Evolutionary conservation across 1,284 basidiomycete genomes (phyloP).

Genomic region (Rugosomyces carneus): DNA sequence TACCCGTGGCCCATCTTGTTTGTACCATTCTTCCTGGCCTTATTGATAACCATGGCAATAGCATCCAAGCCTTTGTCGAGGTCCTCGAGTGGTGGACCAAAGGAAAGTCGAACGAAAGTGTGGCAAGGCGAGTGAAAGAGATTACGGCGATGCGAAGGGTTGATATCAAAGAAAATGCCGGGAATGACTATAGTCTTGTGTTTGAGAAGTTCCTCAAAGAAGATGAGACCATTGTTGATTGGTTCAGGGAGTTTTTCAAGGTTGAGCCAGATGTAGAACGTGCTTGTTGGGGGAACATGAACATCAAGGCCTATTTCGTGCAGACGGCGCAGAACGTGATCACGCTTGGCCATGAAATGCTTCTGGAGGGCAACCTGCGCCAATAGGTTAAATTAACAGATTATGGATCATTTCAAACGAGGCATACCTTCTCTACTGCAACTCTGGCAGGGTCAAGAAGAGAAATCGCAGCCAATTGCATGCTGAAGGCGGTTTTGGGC

Average conservation of each 20-base stretch:
- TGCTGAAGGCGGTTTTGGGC: slow-evolving; percentile 31
- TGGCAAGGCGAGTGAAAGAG: slow-evolving; percentile 90
- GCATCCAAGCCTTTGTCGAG: slow-evolving; percentile 87
- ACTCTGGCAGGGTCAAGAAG: slow-evolving; percentile 72
- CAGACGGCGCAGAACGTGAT: slow-evolving; percentile 83
- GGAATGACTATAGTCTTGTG: slow-evolving; percentile 88
- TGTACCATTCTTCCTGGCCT: slow-evolving; percentile 59
- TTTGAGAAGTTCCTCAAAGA: slow-evolving; percentile 93
- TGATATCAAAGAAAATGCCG: slow-evolving; percentile 84
- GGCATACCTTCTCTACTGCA: slow-evolving; percentile 57
- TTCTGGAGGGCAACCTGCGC: slow-evolving; percentile 67
- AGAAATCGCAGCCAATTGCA: slow-evolving; percentile 82
- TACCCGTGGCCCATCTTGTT: slow-evolving; percentile 59
- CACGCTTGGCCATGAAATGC: slow-evolving; percentile 88
- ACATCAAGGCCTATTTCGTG: slow-evolving; percentile 74
- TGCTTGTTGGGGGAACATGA: slow-evolving; percentile 66
- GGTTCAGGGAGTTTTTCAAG: slow-evolving; percentile 73
- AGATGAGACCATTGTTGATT: slow-evolving; percentile 84
- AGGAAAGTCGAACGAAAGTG: slow-evolving; percentile 81
- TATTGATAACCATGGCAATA: slow-evolving; percentile 72
- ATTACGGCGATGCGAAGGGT: slow-evolving; percentile 80
- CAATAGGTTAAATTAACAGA: slow-evolving; percentile 1
- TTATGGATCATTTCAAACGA: neutral
- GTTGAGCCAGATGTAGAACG: slow-evolving; percentile 92
- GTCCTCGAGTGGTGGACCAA: slow-evolving; percentile 81